These are phyloP conservation scores for Xerophyta viscosa DNA, from an alignment of 106 monocot species.

Conservation along the genomic window DNA sequence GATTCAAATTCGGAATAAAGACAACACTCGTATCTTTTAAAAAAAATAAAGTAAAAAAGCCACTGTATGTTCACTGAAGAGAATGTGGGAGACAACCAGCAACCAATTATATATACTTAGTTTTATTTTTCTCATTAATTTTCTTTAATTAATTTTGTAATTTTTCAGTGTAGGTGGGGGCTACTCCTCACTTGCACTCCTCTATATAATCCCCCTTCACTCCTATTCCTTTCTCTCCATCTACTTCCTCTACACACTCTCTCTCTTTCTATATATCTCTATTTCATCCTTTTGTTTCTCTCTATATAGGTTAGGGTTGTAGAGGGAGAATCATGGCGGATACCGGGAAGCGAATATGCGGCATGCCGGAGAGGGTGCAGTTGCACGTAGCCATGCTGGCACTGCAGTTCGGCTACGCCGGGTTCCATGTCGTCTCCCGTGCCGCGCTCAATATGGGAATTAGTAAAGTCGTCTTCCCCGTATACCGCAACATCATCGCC, in stretches of 20 bases:
- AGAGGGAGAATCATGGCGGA: slow-evolving; percentile 34
- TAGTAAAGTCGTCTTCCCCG: slow-evolving; percentile 75
- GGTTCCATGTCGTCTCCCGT: slow-evolving; percentile 78
- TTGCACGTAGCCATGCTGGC: slow-evolving; percentile 66
- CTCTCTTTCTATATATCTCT: not conserved
- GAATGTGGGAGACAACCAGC: slow-evolving; percentile 20
- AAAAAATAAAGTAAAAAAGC: too few relatives aligned
- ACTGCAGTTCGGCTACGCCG: slow-evolving; percentile 84
- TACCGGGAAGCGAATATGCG: slow-evolving; percentile 29
- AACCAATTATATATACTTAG: slow-evolving; percentile 4
- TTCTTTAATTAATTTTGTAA: too few relatives aligned
- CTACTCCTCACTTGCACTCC: not conserved
- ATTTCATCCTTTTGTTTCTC: too few relatives aligned
- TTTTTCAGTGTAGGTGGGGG: too few relatives aligned
- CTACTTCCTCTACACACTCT: not conserved
- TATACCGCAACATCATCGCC: slow-evolving; percentile 91
- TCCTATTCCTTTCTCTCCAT: not conserved
- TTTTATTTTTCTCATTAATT: too few relatives aligned
- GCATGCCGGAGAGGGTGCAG: slow-evolving; percentile 66
- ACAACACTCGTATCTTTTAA: too few relatives aligned
- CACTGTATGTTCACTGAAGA: not conserved
- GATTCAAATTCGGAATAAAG: too few relatives aligned
- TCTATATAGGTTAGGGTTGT: not conserved
- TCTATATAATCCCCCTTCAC: not conserved
- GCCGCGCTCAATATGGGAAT: slow-evolving; percentile 84